phyloP scores from a whole-genome alignment of 2,329 filamentous ascomycete genomes.

The Phyllosticta citribraziliensis region DNA sequence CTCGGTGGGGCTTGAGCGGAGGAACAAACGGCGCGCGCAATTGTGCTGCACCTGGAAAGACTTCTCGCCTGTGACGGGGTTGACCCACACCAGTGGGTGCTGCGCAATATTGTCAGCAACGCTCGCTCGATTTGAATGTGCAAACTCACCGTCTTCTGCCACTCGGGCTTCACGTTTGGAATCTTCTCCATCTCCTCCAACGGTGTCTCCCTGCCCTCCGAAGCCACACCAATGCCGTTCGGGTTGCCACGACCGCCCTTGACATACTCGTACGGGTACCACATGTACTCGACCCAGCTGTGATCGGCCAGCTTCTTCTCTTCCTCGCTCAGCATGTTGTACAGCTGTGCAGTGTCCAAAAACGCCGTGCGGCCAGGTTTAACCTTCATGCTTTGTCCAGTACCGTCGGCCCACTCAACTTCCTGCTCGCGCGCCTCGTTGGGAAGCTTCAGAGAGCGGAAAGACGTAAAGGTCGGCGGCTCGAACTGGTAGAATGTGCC shows the following conservation, averaged over 20 bases:
- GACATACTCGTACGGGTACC: conserved; percentile 33
- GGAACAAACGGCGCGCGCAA: conserved; percentile 29
- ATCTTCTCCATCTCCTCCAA: conserved; percentile 30
- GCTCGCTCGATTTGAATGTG: background rate
- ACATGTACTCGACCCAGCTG: conserved; percentile 37
- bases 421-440: background rate
- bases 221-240: conserved; percentile 33
- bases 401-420: background rate
- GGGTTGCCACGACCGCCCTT: conserved; percentile 31
- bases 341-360: conserved; percentile 20
- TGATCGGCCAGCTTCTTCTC: conserved; percentile 32
- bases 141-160: conserved; percentile 7
- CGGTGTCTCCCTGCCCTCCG: conserved; percentile 29
- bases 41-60: conserved; percentile 38
- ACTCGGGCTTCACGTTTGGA: conserved; percentile 28
- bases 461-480: conserved; percentile 1
- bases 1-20: conserved; percentile 26
- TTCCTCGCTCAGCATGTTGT: conserved; percentile 30
- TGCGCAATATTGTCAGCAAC: background rate
- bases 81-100: conserved; percentile 41
- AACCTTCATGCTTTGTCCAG: background rate
- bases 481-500: conserved; percentile 10
- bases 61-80: conserved; percentile 32
- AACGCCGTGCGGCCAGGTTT: background rate
- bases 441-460: background rate